Percentiles rank a stretch among this genome's conserved stretches.
These are phyloP conservation scores for Leccinum subtestaceum DNA, from an alignment of 768 basidiomycete species.

Conservation along the genomic window DNA sequence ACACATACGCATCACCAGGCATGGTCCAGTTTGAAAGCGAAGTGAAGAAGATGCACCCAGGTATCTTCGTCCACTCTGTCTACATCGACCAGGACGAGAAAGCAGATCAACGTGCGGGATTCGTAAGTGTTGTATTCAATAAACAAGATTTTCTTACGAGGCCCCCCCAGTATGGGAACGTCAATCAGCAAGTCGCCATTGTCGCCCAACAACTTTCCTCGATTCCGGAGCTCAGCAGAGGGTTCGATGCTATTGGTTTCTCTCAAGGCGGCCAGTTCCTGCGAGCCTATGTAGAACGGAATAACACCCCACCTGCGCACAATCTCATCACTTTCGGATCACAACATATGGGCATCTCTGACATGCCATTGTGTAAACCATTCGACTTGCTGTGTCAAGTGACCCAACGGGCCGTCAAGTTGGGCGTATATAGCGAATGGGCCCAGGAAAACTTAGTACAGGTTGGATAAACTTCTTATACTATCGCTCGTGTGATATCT, in stretches of 20 bases:
- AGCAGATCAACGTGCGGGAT: conserved; percentile 65
- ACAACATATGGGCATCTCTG: conserved; percentile 84
- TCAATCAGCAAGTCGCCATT: conserved; percentile 63
- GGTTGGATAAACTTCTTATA: conserved; percentile 36
- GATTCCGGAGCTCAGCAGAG: conserved; percentile 60
- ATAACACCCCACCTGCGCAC: conserved; percentile 68
- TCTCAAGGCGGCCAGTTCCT: conserved; percentile 91
- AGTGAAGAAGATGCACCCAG: conserved; percentile 64
- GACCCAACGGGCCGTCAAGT: conserved; percentile 57
- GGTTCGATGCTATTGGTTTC: conserved; percentile 87
- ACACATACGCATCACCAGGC: conserved; percentile 69
- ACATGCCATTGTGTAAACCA: conserved; percentile 62
- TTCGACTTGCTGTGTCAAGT: conserved; percentile 69
- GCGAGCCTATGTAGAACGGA: conserved; percentile 77
- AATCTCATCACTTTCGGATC: conserved; percentile 88
- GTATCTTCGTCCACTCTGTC: conserved; percentile 75
- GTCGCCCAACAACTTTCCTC: conserved; percentile 63
- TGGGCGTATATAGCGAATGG: conserved; percentile 71
- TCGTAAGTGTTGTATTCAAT: conserved; percentile 47
- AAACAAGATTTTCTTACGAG: conserved; percentile 2
- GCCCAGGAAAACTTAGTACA: conserved; percentile 75
- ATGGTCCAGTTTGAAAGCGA: conserved; percentile 62
- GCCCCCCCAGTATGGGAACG: conserved; percentile 64
- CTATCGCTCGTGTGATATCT: conserved; percentile 1
- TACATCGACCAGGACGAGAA: conserved; percentile 61